These are phyloP conservation scores for Lotmaria passim DNA, from an alignment of 208 protist genomes.

Conservation along the genomic window DNA sequence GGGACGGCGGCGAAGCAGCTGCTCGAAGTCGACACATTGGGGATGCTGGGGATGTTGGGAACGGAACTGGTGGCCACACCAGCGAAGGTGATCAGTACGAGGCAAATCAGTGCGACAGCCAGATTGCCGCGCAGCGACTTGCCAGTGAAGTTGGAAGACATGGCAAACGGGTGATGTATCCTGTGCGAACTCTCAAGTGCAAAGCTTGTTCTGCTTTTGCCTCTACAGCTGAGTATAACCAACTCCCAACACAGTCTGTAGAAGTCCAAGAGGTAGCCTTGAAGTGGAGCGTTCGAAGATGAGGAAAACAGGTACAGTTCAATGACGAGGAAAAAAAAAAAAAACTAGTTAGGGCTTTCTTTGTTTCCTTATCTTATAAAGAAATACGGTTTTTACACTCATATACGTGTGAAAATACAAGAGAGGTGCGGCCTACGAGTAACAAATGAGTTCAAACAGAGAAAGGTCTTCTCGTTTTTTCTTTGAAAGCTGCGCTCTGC, in stretches of 20 bases:
- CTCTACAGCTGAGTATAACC: not conserved
- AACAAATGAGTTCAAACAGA: no score
- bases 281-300: constrained; percentile 15
- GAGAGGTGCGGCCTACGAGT: no score
- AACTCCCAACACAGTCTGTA: not conserved
- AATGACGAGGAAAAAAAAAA: no score
- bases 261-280: not conserved
- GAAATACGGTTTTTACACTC: not conserved
- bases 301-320: constrained; percentile 10
- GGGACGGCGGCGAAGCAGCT: constrained; percentile 11
- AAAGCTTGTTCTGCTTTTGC: not conserved
- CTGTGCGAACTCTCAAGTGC: constrained; percentile 12
- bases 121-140: not conserved
- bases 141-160: not conserved
- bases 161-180: constrained; percentile 1
- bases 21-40: not conserved
- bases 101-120: constrained; percentile 19
- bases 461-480: no score
- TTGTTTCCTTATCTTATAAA: no score
- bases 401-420: not conserved
- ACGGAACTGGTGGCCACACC: constrained; percentile 4
- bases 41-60: no score
- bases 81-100: constrained; percentile 7
- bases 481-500: no score
- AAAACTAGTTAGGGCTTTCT: not conserved